Base-by-base conservation (phyloP, 306 rosid genomes). In the Castanopsis chinensis region DNA sequence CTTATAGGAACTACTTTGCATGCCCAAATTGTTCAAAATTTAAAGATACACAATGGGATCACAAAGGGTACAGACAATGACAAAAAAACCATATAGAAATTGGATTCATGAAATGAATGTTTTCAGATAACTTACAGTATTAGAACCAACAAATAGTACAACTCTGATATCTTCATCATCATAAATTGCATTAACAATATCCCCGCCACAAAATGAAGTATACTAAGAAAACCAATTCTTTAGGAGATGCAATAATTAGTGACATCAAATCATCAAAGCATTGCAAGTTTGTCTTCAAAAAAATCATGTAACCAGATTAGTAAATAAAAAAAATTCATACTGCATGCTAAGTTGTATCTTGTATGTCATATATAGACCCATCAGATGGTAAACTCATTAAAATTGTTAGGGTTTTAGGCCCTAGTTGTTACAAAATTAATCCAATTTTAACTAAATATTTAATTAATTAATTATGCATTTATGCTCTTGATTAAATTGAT, bases 61-160 rank as follows among this genome's bases (percentile, higher is more conserved):
- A 17, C n/a, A n/a, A 67, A 18, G 8, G 71, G 49, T 65, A 45
- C 6, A 65, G 2, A 65, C 20, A 14, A 63, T 13, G 30, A 37
- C 45, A 67, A 60, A 45, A 30, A 32, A 51, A 59, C 58, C 17
- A 63, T 18, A 21, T 7, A 54, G 35, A 33, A 81, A 74, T 25
- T 70, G 49, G 72, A 74, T 21, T 45, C 30, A 12, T 75, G 69
- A 43, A 54, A 79, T 27, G 41, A 70, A 33, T 73, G 64, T 17
- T 15, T 52, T 57, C 33, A 79, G 80, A 74, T 69, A 52, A 84
- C 98, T 90, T 85, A 92, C 97, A 60, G 83, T 87, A 85, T 92
- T 94, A 37, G 97, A 94, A 75, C 97, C 98, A 74, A 94, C 97
- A 84, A 94, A 94, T 56, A 97, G 92, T 83, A 94, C 85, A 83